Base-by-base conservation (phyloP, 805 yeast genomes). In the Candida railenensis region DNA sequence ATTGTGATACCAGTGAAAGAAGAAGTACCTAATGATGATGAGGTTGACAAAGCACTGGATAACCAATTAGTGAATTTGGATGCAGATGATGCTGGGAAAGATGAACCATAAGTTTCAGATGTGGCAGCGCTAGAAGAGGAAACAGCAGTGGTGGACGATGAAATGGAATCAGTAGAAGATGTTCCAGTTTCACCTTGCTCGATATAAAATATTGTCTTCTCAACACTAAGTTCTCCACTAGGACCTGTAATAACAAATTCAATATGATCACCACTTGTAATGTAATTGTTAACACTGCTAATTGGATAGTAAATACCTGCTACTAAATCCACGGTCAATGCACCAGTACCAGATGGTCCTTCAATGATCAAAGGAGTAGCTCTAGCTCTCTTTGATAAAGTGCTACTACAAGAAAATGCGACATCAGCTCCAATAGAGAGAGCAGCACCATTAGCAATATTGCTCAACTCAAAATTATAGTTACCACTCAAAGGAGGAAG, bases 291-390 rank as follows among this genome's bases (percentile, higher is more conserved):
- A 1, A 52, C 54, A 28, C 54, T 37, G 33, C 47, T 53, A n/a
- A 56, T 34, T 15, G 60, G 57, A 21, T 56, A 56, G 32, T 52
- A 48, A 16, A 39, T 42, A 22, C 51, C 54, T 7, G 50, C 53
- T 3, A 16, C 38, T 19, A 53, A 36, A 4, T 39, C 45, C 3
- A 36, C 22, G 12, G 22, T 36, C 11, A 25, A 25, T 25, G 5
- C 30, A 7, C 30, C 30, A 25, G 30, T 7, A 11, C 30, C 30
- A 25, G 30, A 25, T 25, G 30, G 30, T 11, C 30, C 30, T 7
- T 7, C 30, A 3, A 37, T 8, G n/a, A 37, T 21, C 7, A 18
- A 12, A 12, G 19, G n/a, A 33, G n/a, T 8, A 4, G n/a, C 36
- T 8, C 15, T 33, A 9, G 21, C 20, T 18, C 39, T 36, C 22